Conservation (phyloP, 2,329 filamentous ascomycete genomes). For the Tympanopsis confertula region DNA sequence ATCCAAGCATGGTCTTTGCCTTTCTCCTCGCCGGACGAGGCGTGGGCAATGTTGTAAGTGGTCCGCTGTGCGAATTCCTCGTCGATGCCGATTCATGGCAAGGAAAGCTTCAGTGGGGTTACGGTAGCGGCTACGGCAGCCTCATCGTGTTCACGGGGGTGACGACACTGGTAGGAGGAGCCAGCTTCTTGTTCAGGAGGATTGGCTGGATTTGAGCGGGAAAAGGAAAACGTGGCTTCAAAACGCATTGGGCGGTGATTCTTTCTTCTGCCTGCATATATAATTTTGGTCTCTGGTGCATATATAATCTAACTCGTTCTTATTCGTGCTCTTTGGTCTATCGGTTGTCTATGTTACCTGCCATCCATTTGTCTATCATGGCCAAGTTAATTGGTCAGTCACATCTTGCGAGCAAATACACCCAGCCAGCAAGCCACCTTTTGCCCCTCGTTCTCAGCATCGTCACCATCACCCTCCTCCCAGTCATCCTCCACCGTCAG, state of each 20-base stretch:
- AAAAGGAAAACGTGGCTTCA: too few relatives aligned
- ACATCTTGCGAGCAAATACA: slow-evolving; percentile 28
- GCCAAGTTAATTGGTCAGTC: slow-evolving; percentile 12
- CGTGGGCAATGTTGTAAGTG: background rate
- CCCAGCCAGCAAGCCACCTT: slow-evolving; percentile 61
- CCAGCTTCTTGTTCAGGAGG: too few relatives aligned
- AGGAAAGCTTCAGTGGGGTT: background rate
- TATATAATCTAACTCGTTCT: too few relatives aligned
- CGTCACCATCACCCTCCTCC: slow-evolving; percentile 38
- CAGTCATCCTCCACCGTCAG: slow-evolving; percentile 65
- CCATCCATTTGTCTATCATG: slow-evolving; percentile 8
- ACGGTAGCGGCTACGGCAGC: background rate
- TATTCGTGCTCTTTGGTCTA: too few relatives aligned
- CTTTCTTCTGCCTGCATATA: too few relatives aligned
- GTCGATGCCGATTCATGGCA: background rate
- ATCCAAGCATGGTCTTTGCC: slow-evolving; percentile 16
- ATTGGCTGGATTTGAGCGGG: too few relatives aligned
- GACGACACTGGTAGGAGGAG: background rate
- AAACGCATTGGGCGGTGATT: too few relatives aligned
- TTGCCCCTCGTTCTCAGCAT: slow-evolving; percentile 13
- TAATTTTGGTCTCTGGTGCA: too few relatives aligned
- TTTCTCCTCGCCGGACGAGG: slow-evolving; percentile 8
- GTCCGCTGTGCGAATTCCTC: background rate
- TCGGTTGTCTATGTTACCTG: too few relatives aligned
- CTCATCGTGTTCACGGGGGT: background rate